Evolutionary conservation across 768 basidiomycete species (phyloP).

Genomic region (Leccinellum rugosiceps): DNA sequence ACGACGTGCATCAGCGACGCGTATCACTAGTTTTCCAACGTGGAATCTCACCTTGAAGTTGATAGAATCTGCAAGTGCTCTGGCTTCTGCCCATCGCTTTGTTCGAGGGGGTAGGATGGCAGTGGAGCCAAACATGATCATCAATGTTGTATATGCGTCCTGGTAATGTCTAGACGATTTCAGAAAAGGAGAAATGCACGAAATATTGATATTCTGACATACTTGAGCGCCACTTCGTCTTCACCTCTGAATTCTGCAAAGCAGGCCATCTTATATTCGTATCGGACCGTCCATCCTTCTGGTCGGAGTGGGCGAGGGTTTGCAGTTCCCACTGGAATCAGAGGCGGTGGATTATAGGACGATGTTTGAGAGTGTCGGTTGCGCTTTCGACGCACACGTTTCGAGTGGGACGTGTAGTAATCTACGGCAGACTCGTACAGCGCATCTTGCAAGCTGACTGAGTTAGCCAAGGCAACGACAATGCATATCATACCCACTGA

Average conservation of each 20-base stretch:
- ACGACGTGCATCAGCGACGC: too few species aligned
- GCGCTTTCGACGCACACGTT: constrained; percentile 87
- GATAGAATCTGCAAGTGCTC: too few species aligned
- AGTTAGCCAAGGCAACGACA: not conserved
- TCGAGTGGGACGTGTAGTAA: constrained; percentile 90
- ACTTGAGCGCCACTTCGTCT: constrained; percentile 30
- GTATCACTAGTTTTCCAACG: too few species aligned
- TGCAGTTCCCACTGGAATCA: constrained; percentile 41
- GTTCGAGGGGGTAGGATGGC: too few species aligned
- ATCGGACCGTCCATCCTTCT: too few species aligned
- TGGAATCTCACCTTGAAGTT: too few species aligned
- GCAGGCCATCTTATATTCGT: constrained; percentile 95
- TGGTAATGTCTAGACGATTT: too few species aligned
- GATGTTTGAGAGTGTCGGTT: constrained; percentile 70
- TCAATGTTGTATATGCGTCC: too few species aligned
- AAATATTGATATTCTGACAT: too few species aligned
- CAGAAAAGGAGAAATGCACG: too few species aligned
- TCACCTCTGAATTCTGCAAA: constrained; percentile 96
- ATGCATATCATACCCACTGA: constrained; percentile 24
- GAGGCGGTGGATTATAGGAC: constrained; percentile 44
- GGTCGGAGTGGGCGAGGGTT: constrained; percentile 61
- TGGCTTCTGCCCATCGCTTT: too few species aligned
- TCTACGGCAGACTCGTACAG: constrained; percentile 87
- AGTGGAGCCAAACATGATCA: too few species aligned
- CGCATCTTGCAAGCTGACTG: constrained; percentile 75